A percentile compares a stretch with the other conserved stretches of the same genome.
Conservation (phyloP, 2,329 filamentous ascomycete species). For the Aspergillus bombycis region DNA sequence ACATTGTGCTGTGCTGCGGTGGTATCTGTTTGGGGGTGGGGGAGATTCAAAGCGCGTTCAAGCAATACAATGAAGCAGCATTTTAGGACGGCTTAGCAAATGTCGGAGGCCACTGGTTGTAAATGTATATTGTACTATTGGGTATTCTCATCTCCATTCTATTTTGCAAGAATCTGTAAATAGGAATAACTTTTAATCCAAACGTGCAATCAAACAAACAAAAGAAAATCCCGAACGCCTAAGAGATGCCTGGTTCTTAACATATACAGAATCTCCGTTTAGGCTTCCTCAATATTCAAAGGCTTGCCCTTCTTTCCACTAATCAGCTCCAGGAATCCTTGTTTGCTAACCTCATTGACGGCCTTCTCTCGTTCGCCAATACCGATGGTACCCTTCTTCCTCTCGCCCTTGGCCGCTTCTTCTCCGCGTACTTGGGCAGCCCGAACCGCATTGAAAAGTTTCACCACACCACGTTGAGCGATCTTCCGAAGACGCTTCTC, state of each 20-base stretch:
- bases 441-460: constrained; percentile 93
- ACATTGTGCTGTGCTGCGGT: neutral
- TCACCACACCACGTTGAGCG: constrained; percentile 90
- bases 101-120: constrained; percentile 19
- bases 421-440: constrained; percentile 88
- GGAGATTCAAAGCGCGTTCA: constrained; percentile 15
- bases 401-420: constrained; percentile 69
- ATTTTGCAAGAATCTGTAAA: constrained; percentile 25
- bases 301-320: constrained; percentile 58
- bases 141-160: constrained; percentile 32
- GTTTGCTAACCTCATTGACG: constrained; percentile 93
- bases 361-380: constrained; percentile 80
- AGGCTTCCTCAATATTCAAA: constrained; percentile 49
- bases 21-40: constrained; percentile 1
- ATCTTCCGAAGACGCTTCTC: constrained; percentile 84
- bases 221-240: constrained; percentile 34
- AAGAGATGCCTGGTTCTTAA: constrained; percentile 34
- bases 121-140: constrained; percentile 26
- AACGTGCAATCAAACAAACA: constrained; percentile 24
- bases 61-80: constrained; percentile 11
- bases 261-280: constrained; percentile 19
- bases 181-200: constrained; percentile 31
- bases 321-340: constrained; percentile 93
- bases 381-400: constrained; percentile 75
- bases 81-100: neutral